Base-by-base conservation (phyloP, 2,329 filamentous ascomycete genomes). In the Trichoderma polysporum region DNA sequence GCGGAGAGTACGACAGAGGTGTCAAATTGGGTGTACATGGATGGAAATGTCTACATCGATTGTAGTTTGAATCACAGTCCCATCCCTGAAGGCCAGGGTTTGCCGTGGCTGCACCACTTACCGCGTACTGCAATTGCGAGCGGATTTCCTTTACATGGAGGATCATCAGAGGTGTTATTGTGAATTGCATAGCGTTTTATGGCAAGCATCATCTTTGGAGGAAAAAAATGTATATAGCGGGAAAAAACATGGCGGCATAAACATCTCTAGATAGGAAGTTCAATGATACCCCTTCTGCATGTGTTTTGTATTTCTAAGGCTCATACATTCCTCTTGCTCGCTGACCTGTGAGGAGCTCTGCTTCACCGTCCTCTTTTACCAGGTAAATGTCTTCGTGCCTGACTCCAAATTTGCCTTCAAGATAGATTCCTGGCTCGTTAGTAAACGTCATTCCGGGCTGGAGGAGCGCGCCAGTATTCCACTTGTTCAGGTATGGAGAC, bases 401-500 rank as follows among this genome's bases (percentile, higher is more conserved):
- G 1, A 89, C 86, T 0, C 87, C 87, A 73, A 90, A 90, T 56
- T 82, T 82, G 29, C 82, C 82, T 25, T 85, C 80, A 0, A 89
- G 76, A 73, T 90, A 90, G 35, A 90, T 83, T 0, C 87, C 88
- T 0, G 88, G 87, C 76, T 90, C 88, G 10, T 84, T 84, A 0
- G 88, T 89, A 68, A 90, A 90, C 0, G 83, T 81, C 87, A 90
- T 90, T 0, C 87, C 87, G 0, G 84, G 77, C 53, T 79, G 78
- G 5, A 89, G 76, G 0, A 77, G 71, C 0, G 79, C 77, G 2
- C 73, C 75, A 2, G 77, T 78, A 70, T 90, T 90, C 66, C 85
- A 88, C 71, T 88, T 86, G 73, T 90, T 88, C 35, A 90, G 76
- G 70, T 89, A 90, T 0, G 87, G 87, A 33, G 85, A 86, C 72